A percentile compares a stretch with the other conserved stretches of the same genome.
These are phyloP conservation scores for Zymoseptoria tritici DNA, from an alignment of 2,329 filamentous ascomycete species.

Conservation along the genomic window DNA sequence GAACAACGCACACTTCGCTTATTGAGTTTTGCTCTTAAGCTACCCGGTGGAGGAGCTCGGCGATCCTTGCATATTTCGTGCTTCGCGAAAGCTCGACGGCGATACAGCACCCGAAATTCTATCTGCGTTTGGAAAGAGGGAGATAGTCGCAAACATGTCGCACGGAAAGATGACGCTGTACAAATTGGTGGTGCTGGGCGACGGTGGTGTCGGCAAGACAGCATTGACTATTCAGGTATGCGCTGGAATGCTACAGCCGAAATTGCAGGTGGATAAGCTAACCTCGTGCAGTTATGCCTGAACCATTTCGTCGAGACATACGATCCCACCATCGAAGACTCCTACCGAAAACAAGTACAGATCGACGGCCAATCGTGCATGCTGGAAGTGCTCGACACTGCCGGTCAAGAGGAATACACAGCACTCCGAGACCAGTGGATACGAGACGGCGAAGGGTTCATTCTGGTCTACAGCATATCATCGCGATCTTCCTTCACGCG, in stretches of 20 bases:
- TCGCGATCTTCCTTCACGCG: conserved; percentile 90
- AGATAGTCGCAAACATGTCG: conserved; percentile 22
- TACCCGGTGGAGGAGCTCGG: neutral
- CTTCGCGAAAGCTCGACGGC: neutral
- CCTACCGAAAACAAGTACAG: conserved; percentile 63
- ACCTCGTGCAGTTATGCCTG: conserved; percentile 65
- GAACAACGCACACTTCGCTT: neutral
- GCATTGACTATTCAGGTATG: conserved; percentile 83
- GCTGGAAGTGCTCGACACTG: conserved; percentile 94
- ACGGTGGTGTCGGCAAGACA: conserved; percentile 97
- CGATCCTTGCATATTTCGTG: neutral
- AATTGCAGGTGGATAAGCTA: conserved; percentile 3
- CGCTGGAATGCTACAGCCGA: neutral
- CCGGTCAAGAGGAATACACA: conserved; percentile 97
- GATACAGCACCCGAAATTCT: neutral
- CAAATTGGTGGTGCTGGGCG: conserved; percentile 93
- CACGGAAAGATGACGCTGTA: conserved; percentile 47
- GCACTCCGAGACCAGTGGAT: conserved; percentile 97
- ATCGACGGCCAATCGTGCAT: conserved; percentile 95
- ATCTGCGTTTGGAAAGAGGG: neutral
- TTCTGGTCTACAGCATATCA: conserved; percentile 97
- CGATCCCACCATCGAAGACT: conserved; percentile 62
- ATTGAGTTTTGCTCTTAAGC: neutral
- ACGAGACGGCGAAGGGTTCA: conserved; percentile 92
- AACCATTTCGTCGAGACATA: conserved; percentile 97